Evolutionary conservation across 2,329 filamentous ascomycete species (phyloP).

Genomic region (Metarhizium anisopliae): DNA sequence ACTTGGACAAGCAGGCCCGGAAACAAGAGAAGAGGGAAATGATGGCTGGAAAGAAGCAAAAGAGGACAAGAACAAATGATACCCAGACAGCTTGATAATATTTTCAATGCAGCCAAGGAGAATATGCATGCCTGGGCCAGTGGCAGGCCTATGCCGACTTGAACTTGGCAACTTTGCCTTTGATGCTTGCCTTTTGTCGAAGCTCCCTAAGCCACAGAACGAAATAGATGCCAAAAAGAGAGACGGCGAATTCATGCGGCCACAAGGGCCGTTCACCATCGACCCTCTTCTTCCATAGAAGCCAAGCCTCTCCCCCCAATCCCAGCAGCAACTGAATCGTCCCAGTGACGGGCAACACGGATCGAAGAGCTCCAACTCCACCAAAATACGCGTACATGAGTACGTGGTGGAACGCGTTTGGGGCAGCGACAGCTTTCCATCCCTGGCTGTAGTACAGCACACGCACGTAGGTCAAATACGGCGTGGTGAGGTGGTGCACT

Average conservation of each 20-base stretch:
- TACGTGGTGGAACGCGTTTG: slow-evolving; percentile 19
- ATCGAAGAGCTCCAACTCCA: slow-evolving; percentile 8
- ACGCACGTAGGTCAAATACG: slow-evolving; percentile 19
- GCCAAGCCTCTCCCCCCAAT: slow-evolving; percentile 5
- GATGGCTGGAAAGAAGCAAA: slow-evolving; percentile 36
- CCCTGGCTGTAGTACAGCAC: slow-evolving; percentile 12
- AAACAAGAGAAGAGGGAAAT: slow-evolving; percentile 49
- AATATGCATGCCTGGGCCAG: background rate
- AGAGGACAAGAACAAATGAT: slow-evolving; percentile 20
- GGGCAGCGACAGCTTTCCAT: slow-evolving; percentile 18
- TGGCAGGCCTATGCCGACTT: background rate
- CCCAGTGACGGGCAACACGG: slow-evolving; percentile 6
- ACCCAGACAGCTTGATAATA: slow-evolving; percentile 6
- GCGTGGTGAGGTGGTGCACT: slow-evolving; percentile 13
- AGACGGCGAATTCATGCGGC: slow-evolving; percentile 1
- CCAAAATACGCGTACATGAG: slow-evolving; percentile 19
- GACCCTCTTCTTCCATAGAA: slow-evolving; percentile 2
- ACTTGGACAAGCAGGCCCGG: slow-evolving; percentile 42
- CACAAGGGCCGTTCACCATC: background rate
- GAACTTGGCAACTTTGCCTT: background rate
- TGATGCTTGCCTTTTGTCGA: background rate
- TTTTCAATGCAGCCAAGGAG: background rate
- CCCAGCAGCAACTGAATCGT: slow-evolving; percentile 7
- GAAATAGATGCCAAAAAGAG: slow-evolving; percentile 4
- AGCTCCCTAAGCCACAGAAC: background rate